Evolutionary conservation across 257 asterid species (phyloP).

Genomic region (Ehretia macrophylla): DNA sequence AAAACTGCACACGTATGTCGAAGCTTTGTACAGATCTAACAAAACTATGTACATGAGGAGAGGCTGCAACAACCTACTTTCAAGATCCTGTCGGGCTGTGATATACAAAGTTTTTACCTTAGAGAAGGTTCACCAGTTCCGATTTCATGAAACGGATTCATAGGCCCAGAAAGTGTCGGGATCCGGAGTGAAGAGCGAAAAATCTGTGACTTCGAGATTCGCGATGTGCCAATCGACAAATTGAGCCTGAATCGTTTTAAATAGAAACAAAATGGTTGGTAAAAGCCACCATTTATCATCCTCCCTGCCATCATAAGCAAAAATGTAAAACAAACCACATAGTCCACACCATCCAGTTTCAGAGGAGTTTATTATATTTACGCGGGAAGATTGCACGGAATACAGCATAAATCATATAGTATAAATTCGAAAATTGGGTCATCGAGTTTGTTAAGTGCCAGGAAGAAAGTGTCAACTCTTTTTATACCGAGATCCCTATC

Average conservation of each 20-base stretch:
- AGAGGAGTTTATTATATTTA: no score
- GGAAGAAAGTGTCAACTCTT: no score
- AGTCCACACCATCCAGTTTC: not conserved
- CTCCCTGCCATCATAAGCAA: constrained; percentile 55
- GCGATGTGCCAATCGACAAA: constrained; percentile 91
- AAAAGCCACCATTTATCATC: constrained; percentile 87
- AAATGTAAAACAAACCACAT: not conserved
- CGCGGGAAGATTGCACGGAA: no score
- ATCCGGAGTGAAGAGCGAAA: constrained; percentile 79
- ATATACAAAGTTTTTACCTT: not conserved
- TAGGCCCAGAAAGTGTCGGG: constrained; percentile 96
- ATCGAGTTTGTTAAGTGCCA: no score
- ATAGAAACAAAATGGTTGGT: constrained; percentile 68
- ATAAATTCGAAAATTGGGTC: no score
- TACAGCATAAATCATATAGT: no score
- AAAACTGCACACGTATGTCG: constrained; percentile 32
- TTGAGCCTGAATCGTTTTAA: constrained; percentile 79
- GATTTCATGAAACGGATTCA: constrained; percentile 60
- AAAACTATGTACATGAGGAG: constrained; percentile 27
- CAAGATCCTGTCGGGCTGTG: not conserved
- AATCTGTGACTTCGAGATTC: constrained; percentile 76
- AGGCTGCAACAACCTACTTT: no score
- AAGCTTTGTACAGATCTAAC: constrained; percentile 41
- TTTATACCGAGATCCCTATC: no score
- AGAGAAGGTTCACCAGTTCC: not conserved